Evolutionary conservation across 495 filamentous ascomycete species (phyloP).

Genomic region (Daldinia loculata): DNA sequence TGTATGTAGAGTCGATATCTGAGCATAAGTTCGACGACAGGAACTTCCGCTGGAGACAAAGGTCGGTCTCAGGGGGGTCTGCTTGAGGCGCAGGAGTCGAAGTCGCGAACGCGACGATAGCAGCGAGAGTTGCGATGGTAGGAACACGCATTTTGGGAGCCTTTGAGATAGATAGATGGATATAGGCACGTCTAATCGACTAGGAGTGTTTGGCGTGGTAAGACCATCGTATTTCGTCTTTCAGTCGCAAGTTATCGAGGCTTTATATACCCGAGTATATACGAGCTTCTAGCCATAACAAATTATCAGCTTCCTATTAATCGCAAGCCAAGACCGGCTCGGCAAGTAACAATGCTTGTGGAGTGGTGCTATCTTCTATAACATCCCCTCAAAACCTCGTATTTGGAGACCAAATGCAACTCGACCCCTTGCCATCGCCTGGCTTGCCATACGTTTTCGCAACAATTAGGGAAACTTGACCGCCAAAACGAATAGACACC

Average conservation of each 20-base stretch:
- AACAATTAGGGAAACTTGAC: conserved; percentile 15
- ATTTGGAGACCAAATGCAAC: conserved; percentile 28
- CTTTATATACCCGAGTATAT: conserved; percentile 29
- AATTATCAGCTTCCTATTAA: conserved; percentile 16
- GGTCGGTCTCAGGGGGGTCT: conserved; percentile 22
- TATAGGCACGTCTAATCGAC: not conserved
- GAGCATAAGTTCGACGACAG: conserved; percentile 10
- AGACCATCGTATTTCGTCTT: not conserved
- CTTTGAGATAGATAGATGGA: not conserved
- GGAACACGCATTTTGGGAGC: conserved; percentile 29
- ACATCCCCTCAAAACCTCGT: conserved; percentile 29
- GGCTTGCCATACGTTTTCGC: conserved; percentile 1
- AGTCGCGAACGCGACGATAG: conserved; percentile 17
- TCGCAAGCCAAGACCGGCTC: conserved; percentile 18
- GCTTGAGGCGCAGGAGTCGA: conserved; percentile 18
- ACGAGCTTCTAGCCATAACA: no score
- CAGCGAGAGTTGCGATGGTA: conserved; percentile 18
- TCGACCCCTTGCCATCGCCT: conserved; percentile 17
- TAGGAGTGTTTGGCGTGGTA: not conserved
- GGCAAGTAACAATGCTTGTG: conserved; percentile 31
- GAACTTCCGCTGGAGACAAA: conserved; percentile 35
- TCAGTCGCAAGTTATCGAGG: not conserved
- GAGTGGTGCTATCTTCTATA: conserved; percentile 21
- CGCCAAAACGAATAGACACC: conserved; percentile 3
- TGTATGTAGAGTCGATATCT: conserved; percentile 33